Percentiles rank a stretch among this genome's conserved stretches.
phyloP scores from a whole-genome alignment of 768 basidiomycete genomes.

The Chalciporus sphaerocephalus region DNA sequence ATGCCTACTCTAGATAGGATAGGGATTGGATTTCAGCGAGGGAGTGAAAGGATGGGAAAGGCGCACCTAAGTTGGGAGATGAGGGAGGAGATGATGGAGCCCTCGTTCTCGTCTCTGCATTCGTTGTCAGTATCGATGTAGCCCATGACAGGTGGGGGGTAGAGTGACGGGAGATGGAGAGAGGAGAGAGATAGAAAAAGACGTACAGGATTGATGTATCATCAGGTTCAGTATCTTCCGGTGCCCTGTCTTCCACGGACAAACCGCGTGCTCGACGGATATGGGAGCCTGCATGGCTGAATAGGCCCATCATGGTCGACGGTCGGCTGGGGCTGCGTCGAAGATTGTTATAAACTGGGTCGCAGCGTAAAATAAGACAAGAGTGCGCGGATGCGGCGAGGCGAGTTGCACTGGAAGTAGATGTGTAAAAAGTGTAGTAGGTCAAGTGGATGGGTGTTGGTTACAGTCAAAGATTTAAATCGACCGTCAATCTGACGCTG shows the following conservation, averaged over 20 bases:
- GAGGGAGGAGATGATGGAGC: conserved; percentile 80
- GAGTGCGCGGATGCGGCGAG: conserved; percentile 24
- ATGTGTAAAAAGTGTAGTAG: background rate
- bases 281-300: conserved; percentile 63
- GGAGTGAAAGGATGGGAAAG: background rate
- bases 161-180: conserved; percentile 12
- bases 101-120: conserved; percentile 85
- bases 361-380: background rate
- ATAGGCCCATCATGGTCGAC: conserved; percentile 70
- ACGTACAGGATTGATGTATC: conserved; percentile 87
- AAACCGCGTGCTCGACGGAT: conserved; percentile 66
- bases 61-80: conserved; percentile 84
- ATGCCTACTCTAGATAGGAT: conserved; percentile 71
- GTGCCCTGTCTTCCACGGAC: conserved; percentile 63
- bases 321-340: conserved; percentile 1
- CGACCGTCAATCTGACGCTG: no score
- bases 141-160: conserved; percentile 25
- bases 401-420: conserved; percentile 11
- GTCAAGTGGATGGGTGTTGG: background rate
- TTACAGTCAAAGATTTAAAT: no score
- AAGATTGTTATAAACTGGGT: background rate
- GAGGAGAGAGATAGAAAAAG: conserved; percentile 23
- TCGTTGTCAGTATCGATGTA: conserved; percentile 33
- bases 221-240: conserved; percentile 82
- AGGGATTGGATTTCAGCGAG: conserved; percentile 9